Evolutionary conservation across 2,329 filamentous ascomycete species (phyloP).

Genomic region (Pseudogymnoascus sp.): DNA sequence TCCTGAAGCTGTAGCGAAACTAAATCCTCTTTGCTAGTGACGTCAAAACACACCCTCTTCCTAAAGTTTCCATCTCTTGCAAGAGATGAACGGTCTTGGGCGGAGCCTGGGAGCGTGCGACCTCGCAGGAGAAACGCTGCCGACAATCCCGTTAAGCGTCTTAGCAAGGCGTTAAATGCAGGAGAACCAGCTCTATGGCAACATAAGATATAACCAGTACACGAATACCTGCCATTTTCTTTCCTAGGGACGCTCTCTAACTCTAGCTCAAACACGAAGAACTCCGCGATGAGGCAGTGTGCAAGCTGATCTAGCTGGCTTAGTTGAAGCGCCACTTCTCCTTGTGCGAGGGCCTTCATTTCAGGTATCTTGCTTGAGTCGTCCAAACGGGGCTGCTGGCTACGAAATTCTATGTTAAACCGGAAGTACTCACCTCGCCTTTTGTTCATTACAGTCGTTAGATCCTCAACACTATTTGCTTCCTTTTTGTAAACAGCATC

Average conservation of each 20-base stretch:
- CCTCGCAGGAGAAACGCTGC: conserved; percentile 19
- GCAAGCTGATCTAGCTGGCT: conserved; percentile 18
- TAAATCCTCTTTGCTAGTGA: conserved; percentile 13
- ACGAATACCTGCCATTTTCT: conserved; percentile 17
- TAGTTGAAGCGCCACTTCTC: conserved; percentile 15
- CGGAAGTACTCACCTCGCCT: conserved; percentile 9
- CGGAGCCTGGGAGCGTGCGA: conserved; percentile 14
- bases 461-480: conserved; percentile 9
- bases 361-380: conserved; percentile 17
- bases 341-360: conserved; percentile 14
- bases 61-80: conserved; percentile 18
- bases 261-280: conserved; percentile 20
- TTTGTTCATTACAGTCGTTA: conserved; percentile 12
- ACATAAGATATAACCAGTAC: conserved; percentile 20
- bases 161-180: conserved; percentile 17
- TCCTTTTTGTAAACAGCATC: conserved; percentile 11
- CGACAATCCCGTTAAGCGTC: conserved; percentile 15
- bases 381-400: conserved; percentile 7
- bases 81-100: conserved; percentile 18
- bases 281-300: conserved; percentile 18
- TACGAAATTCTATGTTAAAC: conserved; percentile 20
- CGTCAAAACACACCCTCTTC: conserved; percentile 19
- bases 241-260: conserved; percentile 17
- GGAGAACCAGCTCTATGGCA: conserved; percentile 13
- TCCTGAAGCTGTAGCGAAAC: conserved; percentile 16